Percentiles rank a stretch among this genome's conserved stretches.
These are phyloP conservation scores for Ganoderma sp. DNA, from an alignment of 1,284 basidiomycete genomes.

Conservation along the genomic window DNA sequence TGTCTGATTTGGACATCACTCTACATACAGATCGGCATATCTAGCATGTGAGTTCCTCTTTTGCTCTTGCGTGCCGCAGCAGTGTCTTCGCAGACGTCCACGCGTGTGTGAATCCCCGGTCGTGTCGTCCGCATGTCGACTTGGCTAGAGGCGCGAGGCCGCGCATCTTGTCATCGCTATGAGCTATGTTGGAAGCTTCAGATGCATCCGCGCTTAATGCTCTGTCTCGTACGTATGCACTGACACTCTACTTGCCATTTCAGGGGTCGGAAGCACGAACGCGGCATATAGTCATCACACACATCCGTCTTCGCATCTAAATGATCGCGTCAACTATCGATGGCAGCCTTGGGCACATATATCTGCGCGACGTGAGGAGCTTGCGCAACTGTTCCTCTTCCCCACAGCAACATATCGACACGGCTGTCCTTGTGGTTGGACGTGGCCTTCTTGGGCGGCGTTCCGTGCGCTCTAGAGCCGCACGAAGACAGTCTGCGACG, in stretches of 20 bases:
- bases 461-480: neutral
- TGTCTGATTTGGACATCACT: neutral
- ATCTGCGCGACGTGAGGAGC: neutral
- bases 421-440: neutral
- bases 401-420: neutral
- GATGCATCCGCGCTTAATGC: neutral
- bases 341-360: neutral
- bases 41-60: neutral
- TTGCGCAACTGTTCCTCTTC: neutral
- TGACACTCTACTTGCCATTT: constrained; percentile 2
- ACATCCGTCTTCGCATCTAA: neutral
- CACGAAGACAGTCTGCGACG: neutral
- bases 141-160: neutral
- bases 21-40: neutral
- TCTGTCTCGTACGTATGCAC: neutral
- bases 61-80: neutral
- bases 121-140: constrained; percentile 2
- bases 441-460: neutral
- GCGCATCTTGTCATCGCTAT: neutral
- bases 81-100: constrained; percentile 4
- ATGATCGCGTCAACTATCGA: neutral
- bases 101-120: neutral
- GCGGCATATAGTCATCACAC: neutral
- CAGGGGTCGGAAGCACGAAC: neutral
- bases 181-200: neutral